Percentiles rank a stretch among this genome's conserved stretches.
These are phyloP conservation scores for Dissophora globulifera DNA, from an alignment of 192 early-diverging fungal genomes.

Conservation along the genomic window DNA sequence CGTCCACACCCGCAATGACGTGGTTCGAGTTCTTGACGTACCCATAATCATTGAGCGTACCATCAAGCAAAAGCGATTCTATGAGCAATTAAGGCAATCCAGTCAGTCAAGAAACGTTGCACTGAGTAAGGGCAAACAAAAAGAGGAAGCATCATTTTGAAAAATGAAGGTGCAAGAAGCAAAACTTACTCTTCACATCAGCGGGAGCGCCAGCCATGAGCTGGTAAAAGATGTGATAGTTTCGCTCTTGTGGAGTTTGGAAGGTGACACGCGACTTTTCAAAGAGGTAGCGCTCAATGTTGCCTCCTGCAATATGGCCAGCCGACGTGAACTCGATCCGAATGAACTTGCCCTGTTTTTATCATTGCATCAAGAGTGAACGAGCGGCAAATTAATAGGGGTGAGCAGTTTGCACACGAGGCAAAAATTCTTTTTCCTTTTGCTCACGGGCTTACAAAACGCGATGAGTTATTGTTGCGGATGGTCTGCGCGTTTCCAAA, in stretches of 20 bases:
- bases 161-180: no score
- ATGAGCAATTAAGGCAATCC: background rate
- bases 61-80: conserved; percentile 82
- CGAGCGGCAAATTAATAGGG: no score
- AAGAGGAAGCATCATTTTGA: no score
- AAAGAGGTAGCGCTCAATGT: conserved; percentile 96
- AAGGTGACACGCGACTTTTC: conserved; percentile 97
- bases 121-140: no score
- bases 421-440: background rate
- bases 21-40: conserved; percentile 88
- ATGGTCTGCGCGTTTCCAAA: conserved; percentile 99
- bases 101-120: no score
- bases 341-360: conserved; percentile 90
- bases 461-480: conserved; percentile 98
- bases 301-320: conserved; percentile 88
- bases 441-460: conserved; percentile 75
- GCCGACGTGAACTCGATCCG: conserved; percentile 92
- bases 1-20: conserved; percentile 94
- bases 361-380: no score
- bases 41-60: conserved; percentile 78
- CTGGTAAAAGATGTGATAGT: conserved; percentile 99
- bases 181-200: conserved; percentile 71
- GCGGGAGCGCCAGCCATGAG: conserved; percentile 86
- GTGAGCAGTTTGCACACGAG: no score
- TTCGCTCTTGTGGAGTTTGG: conserved; percentile 91